Conservation (phyloP, 805 yeast species). For the Schizosaccharomyces cryophilus region DNA sequence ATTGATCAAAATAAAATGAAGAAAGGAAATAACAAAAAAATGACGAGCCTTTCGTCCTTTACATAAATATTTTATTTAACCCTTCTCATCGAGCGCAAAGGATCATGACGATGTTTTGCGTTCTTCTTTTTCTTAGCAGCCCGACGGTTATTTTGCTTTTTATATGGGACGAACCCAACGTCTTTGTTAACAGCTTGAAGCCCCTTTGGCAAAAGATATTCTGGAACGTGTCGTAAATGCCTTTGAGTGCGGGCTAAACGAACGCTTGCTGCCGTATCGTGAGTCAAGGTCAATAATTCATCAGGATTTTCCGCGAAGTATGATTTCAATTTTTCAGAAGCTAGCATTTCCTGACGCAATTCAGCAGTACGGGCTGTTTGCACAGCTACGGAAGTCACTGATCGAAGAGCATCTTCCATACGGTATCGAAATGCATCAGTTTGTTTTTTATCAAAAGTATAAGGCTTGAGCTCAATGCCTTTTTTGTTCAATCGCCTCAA, state of each 20-base stretch:
- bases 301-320: constrained; percentile 95
- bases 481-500: constrained; percentile 50
- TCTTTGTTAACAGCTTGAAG: neutral
- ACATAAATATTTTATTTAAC: neutral
- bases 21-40: neutral
- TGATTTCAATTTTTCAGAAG: constrained; percentile 73
- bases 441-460: constrained; percentile 73
- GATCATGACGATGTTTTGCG: neutral
- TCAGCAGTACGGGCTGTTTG: constrained; percentile 87
- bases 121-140: neutral
- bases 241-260: constrained; percentile 62
- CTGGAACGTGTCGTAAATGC: constrained; percentile 80
- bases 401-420: constrained; percentile 89
- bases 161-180: neutral
- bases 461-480: constrained; percentile 51
- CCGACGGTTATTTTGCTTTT: neutral
- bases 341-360: constrained; percentile 59
- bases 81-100: constrained; percentile 1
- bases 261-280: constrained; percentile 45
- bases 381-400: constrained; percentile 69
- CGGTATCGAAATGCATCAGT: constrained; percentile 90
- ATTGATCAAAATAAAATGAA: no score
- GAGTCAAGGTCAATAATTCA: constrained; percentile 68
- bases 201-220: constrained; percentile 55
- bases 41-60: neutral